These are phyloP conservation scores for Iris macrosiphon DNA, from an alignment of 106 monocot species.

Conservation along the genomic window DNA sequence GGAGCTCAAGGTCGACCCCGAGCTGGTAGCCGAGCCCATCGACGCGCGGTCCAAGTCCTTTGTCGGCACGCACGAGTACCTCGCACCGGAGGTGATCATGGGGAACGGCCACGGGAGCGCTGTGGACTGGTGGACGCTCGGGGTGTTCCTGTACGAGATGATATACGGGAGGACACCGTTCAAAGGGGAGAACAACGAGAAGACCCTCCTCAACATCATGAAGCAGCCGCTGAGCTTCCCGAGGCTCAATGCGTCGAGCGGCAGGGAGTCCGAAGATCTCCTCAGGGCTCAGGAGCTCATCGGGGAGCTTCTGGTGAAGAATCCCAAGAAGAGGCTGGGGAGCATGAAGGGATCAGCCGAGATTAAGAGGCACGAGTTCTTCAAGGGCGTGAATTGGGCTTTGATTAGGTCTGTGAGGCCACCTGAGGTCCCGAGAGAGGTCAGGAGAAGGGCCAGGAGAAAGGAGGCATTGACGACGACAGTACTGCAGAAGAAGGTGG, in stretches of 20 bases:
- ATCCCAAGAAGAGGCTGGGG: conserved; percentile 79
- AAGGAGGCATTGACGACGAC: neutral
- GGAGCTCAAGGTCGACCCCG: conserved; percentile 17
- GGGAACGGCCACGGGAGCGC: conserved; percentile 75
- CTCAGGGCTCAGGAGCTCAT: conserved; percentile 61
- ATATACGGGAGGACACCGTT: conserved; percentile 78
- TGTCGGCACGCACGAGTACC: conserved; percentile 92
- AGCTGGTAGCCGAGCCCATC: conserved; percentile 77
- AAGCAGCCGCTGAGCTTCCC: conserved; percentile 70
- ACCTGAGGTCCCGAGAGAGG: conserved; percentile 50
- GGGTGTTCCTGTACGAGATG: conserved; percentile 89
- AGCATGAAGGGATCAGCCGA: conserved; percentile 64
- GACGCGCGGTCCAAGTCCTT: conserved; percentile 75
- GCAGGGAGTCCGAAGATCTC: conserved; percentile 44
- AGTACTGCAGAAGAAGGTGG: neutral
- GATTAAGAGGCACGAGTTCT: conserved; percentile 85
- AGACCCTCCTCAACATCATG: conserved; percentile 76
- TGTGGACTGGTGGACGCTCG: conserved; percentile 96
- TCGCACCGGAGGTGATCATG: conserved; percentile 95
- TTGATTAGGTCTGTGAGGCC: conserved; percentile 73
- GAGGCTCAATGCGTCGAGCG: neutral
- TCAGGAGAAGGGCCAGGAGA: conserved; percentile 11
- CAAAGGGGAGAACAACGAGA: conserved; percentile 84
- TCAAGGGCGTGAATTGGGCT: conserved; percentile 83
- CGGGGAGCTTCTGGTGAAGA: conserved; percentile 62